Evolutionary conservation across 352 stramenopile genomes (phyloP).

Genomic region (Elongisporangium anandrum): DNA sequence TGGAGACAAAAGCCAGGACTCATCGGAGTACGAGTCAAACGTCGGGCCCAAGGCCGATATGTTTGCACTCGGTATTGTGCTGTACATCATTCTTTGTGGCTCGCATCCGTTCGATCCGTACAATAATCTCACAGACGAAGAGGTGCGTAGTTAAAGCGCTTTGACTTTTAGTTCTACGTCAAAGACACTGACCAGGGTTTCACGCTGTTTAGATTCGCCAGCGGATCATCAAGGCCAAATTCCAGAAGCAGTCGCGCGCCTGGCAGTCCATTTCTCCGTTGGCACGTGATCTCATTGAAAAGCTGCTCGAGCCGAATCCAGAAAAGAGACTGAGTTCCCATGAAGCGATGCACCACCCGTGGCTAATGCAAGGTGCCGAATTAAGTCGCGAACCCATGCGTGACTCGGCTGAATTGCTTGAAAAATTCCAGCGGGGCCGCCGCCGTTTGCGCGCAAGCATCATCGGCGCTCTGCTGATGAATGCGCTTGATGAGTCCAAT

Average conservation of each 20-base stretch:
- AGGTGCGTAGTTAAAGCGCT: slow-evolving; percentile 25
- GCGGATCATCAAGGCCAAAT: slow-evolving; percentile 76
- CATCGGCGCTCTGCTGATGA: slow-evolving; percentile 64
- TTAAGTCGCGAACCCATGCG: slow-evolving; percentile 52
- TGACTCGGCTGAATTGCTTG: slow-evolving; percentile 66
- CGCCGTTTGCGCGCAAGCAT: slow-evolving; percentile 76
- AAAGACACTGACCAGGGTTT: not conserved
- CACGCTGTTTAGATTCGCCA: slow-evolving; percentile 50
- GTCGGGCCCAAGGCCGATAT: slow-evolving; percentile 74
- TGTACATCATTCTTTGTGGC: slow-evolving; percentile 86
- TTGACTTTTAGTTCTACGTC: not conserved
- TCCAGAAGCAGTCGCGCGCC: slow-evolving; percentile 59
- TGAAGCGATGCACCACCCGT: slow-evolving; percentile 67
- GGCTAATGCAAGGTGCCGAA: slow-evolving; percentile 50
- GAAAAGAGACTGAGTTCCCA: slow-evolving; percentile 60
- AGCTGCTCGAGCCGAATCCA: slow-evolving; percentile 61
- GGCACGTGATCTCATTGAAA: slow-evolving; percentile 67
- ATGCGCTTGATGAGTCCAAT: slow-evolving; percentile 49
- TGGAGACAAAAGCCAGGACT: slow-evolving; percentile 16
- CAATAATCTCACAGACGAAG: slow-evolving; percentile 82
- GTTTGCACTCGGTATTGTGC: slow-evolving; percentile 78
- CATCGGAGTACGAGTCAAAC: slow-evolving; percentile 25
- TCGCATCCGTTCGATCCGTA: slow-evolving; percentile 81
- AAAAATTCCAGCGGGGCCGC: slow-evolving; percentile 76
- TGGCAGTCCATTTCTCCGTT: slow-evolving; percentile 67